Percentiles rank a stretch among this genome's conserved stretches.
Evolutionary conservation across 345 rosid genomes (phyloP).

Genomic region (Citrus maxima): DNA sequence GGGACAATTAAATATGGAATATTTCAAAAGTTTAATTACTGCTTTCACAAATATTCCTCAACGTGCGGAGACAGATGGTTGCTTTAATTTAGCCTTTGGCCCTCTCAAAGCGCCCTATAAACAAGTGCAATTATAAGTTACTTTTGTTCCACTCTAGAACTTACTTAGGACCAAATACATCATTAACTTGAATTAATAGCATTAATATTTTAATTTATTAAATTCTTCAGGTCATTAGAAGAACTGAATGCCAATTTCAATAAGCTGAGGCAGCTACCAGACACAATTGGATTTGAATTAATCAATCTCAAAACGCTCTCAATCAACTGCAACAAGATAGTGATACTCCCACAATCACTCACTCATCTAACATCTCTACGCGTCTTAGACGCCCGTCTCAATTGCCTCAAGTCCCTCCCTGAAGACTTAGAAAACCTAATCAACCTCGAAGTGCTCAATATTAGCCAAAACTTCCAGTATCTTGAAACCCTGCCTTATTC

Average conservation of each 20-base stretch:
- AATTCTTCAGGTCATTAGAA: conserved; percentile 54
- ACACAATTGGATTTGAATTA: conserved; percentile 68
- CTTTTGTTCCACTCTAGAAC: not conserved
- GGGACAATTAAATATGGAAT: not conserved
- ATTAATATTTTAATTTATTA: too few species aligned
- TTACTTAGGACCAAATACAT: not conserved
- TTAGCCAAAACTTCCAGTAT: conserved; percentile 84
- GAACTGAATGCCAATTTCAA: conserved; percentile 90
- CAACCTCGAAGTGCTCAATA: conserved; percentile 64
- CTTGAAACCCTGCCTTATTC: conserved; percentile 57
- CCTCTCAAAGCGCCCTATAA: not conserved
- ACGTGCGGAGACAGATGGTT: not conserved
- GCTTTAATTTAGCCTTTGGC: not conserved
- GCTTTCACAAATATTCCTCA: not conserved
- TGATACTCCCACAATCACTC: conserved; percentile 59
- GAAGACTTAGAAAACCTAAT: conserved; percentile 75
- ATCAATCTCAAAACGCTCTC: conserved; percentile 62
- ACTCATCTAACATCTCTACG: conserved; percentile 61
- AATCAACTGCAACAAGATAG: conserved; percentile 72
- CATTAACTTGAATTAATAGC: not conserved
- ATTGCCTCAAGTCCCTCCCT: conserved; percentile 69
- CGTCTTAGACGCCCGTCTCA: conserved; percentile 67
- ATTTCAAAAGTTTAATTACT: not conserved
- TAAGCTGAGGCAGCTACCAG: conserved; percentile 68
- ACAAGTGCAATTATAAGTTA: not conserved